Base-by-base conservation (phyloP, 2,329 filamentous ascomycete genomes). In the Trichothecium roseum region DNA sequence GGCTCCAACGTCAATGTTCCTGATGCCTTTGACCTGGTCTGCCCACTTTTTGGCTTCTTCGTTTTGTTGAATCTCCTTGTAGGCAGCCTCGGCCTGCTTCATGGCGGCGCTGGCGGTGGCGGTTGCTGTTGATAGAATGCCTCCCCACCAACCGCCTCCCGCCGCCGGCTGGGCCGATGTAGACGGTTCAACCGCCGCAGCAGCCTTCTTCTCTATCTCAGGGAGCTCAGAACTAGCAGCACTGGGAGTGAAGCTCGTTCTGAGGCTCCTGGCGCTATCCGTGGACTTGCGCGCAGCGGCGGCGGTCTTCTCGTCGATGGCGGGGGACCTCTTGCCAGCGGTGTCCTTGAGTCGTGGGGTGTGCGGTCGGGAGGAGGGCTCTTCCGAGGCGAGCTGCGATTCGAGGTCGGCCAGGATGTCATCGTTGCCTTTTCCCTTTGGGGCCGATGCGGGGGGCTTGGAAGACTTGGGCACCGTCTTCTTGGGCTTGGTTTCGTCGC, bases 41-140 rank as follows among this genome's bases (percentile, higher is more conserved):
- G 88, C 85, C 87, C 89, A 98, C 56, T 85, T 84, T 64, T 89
- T 88, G 35, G 89, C 91, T 57, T 98, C 91, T 54, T 96, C 87
- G 50, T 94, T 95, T 54, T 91, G 81, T 56, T 94, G 85, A 32
- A 98, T 88, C 58, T 96, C 86, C 56, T 89, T 94, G 44, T 94
- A 88, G 1, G 88, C 82, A 7, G 81, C 85, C 60, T 95, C 88
- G 32, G 91, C 89, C 57, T 89, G 85, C 66, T 93, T 94, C 61
- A 93, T 78, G 18, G 82, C 84, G n/a, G 83, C 81, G 4, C 81
- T 76, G 26, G 87, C 87, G 1, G 85, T 88, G 13, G 83, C 81
- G 3, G 81, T 76, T 18, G 87, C 87, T 1, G 85, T 88, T 29
- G 84, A 84, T 50, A 91, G 72, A 35, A 95, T 63, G 16, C 85